Percentiles rank a stretch among this genome's conserved stretches.
Conservation (phyloP, 2,329 filamentous ascomycete species). For the Coniochaeta ligniaria region DNA sequence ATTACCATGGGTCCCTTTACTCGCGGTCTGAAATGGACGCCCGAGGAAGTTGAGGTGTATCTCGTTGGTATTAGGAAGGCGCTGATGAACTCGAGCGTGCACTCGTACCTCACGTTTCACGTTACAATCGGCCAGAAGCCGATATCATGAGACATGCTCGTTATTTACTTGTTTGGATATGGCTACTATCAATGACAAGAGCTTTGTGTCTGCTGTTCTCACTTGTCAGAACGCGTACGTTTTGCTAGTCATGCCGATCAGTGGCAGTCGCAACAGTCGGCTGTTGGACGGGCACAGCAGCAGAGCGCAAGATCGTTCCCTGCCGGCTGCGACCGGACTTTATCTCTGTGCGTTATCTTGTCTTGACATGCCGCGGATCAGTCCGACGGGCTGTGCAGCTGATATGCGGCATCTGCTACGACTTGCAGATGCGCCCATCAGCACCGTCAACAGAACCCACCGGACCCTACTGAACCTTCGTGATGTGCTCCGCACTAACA, state of each 20-base stretch:
- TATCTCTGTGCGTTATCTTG: too few relatives aligned
- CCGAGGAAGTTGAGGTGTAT: conserved; percentile 12
- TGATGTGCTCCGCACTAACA: not conserved
- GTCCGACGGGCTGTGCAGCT: not conserved
- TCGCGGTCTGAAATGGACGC: conserved; percentile 12
- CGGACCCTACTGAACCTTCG: not conserved
- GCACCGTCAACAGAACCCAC: not conserved
- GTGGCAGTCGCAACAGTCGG: not conserved
- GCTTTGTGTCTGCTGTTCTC: not conserved
- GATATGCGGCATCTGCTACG: not conserved
- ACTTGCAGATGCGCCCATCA: not conserved
- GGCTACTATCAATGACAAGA: not conserved
- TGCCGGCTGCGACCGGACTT: not conserved
- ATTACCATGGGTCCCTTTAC: conserved; percentile 11
- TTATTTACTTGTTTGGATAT: not conserved
- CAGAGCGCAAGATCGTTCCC: not conserved
- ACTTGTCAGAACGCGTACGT: not conserved
- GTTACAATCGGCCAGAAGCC: not conserved
- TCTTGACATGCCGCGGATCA: too few relatives aligned
- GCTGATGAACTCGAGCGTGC: conserved; percentile 10
- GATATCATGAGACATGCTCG: not conserved
- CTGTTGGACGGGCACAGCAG: not conserved
- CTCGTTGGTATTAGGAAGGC: conserved; percentile 18
- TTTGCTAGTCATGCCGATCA: not conserved
- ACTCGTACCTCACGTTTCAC: conserved; percentile 7